These are phyloP conservation scores for Plasmodium chabaudi DNA, from an alignment of 169 alveolate genomes.

Conservation along the genomic window DNA sequence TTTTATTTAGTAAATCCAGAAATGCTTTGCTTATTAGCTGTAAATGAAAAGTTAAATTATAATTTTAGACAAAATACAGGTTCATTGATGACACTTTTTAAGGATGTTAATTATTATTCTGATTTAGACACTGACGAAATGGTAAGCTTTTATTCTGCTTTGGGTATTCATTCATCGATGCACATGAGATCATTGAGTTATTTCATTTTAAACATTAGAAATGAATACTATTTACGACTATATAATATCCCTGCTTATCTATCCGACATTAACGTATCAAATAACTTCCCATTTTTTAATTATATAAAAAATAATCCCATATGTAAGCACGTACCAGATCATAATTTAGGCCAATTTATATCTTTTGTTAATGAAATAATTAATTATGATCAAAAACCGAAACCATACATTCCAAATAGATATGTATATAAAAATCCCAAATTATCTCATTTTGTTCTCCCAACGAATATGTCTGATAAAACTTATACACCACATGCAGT, in stretches of 20 bases:
- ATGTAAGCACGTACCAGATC: constrained; percentile 14
- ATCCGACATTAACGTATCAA: constrained; percentile 56
- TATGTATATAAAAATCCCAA: constrained; percentile 49
- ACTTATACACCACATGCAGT: constrained; percentile 51
- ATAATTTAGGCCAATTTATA: constrained; percentile 25
- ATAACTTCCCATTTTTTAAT: constrained; percentile 42
- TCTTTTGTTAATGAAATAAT: constrained; percentile 61
- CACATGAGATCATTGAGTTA: constrained; percentile 70
- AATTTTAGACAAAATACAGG: constrained; percentile 37
- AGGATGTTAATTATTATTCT: constrained; percentile 42
- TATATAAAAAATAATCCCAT: constrained; percentile 39
- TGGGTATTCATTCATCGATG: constrained; percentile 53
- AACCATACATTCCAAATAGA: constrained; percentile 67
- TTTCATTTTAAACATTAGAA: constrained; percentile 58
- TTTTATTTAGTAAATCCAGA: constrained; percentile 30
- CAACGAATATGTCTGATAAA: constrained; percentile 6
- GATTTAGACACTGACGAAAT: constrained; percentile 75
- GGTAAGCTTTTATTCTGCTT: constrained; percentile 28
- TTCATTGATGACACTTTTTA: constrained; percentile 42
- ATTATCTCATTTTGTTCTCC: constrained; percentile 38
- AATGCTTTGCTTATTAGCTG: constrained; percentile 32
- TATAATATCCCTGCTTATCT: constrained; percentile 49
- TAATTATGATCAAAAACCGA: constrained; percentile 62
- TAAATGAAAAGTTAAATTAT: constrained; percentile 46
- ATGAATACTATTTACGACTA: constrained; percentile 48